Base-by-base conservation (phyloP, 148 eudicot genomes). In the Camellia sinensis region DNA sequence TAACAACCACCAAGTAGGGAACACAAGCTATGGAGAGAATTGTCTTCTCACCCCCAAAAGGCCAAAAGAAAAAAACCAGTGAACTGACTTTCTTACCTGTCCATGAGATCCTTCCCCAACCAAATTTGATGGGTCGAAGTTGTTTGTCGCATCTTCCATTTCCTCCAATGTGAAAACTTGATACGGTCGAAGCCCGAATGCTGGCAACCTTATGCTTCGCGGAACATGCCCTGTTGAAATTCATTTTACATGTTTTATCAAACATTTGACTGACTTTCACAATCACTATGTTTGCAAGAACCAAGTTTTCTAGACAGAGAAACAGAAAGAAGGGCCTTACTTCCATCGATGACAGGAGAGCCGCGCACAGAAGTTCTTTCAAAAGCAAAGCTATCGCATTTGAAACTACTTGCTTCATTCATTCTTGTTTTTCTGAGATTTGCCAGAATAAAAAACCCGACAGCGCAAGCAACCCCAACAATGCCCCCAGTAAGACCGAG, bases 101-200 rank as follows among this genome's bases (percentile, higher is more conserved):
- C 89, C 95, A 57, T 89, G 91, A 79, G 94, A 87, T 29, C 84
- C 92, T 85, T 89, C 97, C 45, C 83, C 83, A 48, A 92, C 85
- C 81, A 93, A 80, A 84, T 91, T 91, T 76, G 87, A 71, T n/a
- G 81, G 77, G 60, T 93, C 93, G 40, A 96, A 96, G 73, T 90
- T 90, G 81, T 96, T 89, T 14, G 97, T 93, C 15, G 97, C 99
- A 46, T 92, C 98, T 87, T 96, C 93, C 74, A 96, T 84, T 56
- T 96, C 99, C 69, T 91, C 92, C 65, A 92, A 61, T 73, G 97
- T 87, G 82, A 87, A 96, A 72, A 87, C 87, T 52, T 79, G 89
- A 75, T 89, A 96, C 7, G 94, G 84, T 57, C 95, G 93, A 57
- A 93, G 91, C 11, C 98, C 94, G 10, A 92, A 83, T 43, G 89